A percentile compares a stretch with the other conserved stretches of the same genome.
Evolutionary conservation across 768 basidiomycete species (phyloP).

Genomic region (Xerocomellus amylosporus): DNA sequence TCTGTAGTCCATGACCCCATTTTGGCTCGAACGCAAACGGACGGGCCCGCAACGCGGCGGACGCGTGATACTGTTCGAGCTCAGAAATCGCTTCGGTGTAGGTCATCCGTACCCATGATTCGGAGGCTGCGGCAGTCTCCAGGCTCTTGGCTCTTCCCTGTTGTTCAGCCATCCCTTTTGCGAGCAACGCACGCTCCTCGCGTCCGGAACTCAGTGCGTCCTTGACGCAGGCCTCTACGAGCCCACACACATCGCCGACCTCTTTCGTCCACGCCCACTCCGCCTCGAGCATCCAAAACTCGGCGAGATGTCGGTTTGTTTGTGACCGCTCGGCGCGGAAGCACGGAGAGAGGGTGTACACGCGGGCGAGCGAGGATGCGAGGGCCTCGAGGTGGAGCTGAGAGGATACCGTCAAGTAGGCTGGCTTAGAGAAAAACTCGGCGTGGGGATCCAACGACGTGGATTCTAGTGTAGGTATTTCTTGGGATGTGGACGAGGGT

Average conservation of each 20-base stretch:
- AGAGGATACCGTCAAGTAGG: conserved; percentile 91
- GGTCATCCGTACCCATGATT: conserved; percentile 67
- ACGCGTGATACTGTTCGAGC: conserved; percentile 41
- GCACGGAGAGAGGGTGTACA: conserved; percentile 89
- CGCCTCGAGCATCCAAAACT: conserved; percentile 99
- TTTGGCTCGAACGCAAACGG: conserved; percentile 55
- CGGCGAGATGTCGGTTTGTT: conserved; percentile 89
- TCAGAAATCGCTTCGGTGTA: conserved; percentile 74
- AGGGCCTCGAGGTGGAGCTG: conserved; percentile 95
- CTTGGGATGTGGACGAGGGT: conserved; percentile 26
- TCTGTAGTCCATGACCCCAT: conserved; percentile 74
- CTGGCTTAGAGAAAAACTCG: conserved; percentile 73
- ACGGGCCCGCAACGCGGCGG: conserved; percentile 16
- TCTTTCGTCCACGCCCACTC: conserved; percentile 69
- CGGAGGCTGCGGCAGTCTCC: conserved; percentile 35
- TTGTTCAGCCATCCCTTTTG: conserved; percentile 33
- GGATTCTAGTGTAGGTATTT: neutral
- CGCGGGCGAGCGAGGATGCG: conserved; percentile 70
- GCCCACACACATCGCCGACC: conserved; percentile 49
- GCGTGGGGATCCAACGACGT: conserved; percentile 9
- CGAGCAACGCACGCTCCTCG: conserved; percentile 35
- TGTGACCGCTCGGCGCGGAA: conserved; percentile 91
- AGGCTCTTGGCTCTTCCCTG: conserved; percentile 34
- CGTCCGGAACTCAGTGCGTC: conserved; percentile 33
- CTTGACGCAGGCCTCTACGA: conserved; percentile 57